Evolutionary conservation across 257 asterid genomes (phyloP), one percentile per base, ranked within the genome.

Genomic region (Handroanthus guayacan): DNA sequence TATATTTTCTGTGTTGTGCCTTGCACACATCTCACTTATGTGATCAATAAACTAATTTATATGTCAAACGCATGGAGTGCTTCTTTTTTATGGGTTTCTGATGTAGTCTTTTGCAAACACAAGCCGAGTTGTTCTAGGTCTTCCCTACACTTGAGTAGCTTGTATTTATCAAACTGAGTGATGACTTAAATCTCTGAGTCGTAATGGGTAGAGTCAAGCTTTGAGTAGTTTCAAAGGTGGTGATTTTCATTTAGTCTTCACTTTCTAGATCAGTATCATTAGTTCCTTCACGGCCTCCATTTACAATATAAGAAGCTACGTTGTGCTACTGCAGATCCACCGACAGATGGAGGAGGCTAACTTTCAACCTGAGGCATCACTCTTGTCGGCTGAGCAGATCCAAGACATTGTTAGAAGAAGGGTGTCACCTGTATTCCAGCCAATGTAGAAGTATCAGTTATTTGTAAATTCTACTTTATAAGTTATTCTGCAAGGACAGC

Each of bases 301-400:
- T 37, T 50, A 48, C 34, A 37, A 41, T 51, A 6, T 77, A 39
- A 54, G 16, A 37, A 63, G 68, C 55, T 78, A 6, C 3, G 11
- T 55, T 56, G 71, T 72, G 71, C 34, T 64, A 74, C 10, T 82
- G 78, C 84, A 94, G 97, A 84, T 92, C 65, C 92, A 55, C 72
- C 90, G 85, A 67, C 90, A 92, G 78, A 90, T 92, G 98, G 96
- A 92, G 87, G 71, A 67, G 36, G 87, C 86, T 25, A 85, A 88
- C 68, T 94, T 92, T 80, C 95, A 89, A 58, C 67, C 84, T 0
- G 92, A 84, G 86, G 86, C 97, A n/a, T 92, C 93, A 16, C 74
- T 89, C 47, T 44, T 94, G 86, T 75, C 93, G 11, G 76, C 69
- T 55, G 93, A 89, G 70, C 85, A 89, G 84, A 92, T 94, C 69